Evolutionary conservation across 2,329 filamentous ascomycete species (phyloP).

Genomic region (Hypoxylon rubiginosum): DNA sequence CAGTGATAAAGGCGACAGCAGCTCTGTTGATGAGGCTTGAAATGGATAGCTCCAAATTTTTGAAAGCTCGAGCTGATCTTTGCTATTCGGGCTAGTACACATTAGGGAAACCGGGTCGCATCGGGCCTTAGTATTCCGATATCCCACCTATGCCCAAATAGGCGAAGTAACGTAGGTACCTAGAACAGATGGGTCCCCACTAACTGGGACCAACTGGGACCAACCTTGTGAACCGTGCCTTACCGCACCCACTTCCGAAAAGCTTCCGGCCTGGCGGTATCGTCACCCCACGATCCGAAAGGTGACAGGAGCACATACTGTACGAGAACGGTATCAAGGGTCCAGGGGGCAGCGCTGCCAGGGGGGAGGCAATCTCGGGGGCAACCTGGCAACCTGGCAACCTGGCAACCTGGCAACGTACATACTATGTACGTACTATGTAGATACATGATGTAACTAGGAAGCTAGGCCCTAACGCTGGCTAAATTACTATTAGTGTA

Average conservation of each 20-base stretch:
- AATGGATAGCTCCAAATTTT: conserved; percentile 11
- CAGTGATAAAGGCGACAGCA: neutral
- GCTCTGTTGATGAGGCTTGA: neutral
- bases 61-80: conserved; percentile 12
- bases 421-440: too few species aligned
- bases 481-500: conserved; percentile 37
- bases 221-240: conserved; percentile 18
- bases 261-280: conserved; percentile 26
- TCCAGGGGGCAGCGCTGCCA: too few species aligned
- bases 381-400: neutral
- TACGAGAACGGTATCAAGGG: conserved; percentile 13
- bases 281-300: conserved; percentile 30
- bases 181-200: neutral
- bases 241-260: conserved; percentile 32
- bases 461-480: conserved; percentile 1
- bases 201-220: neutral
- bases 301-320: conserved; percentile 23
- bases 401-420: too few species aligned
- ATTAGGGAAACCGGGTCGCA: conserved; percentile 11
- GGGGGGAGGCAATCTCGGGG: neutral
- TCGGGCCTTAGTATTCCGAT: conserved; percentile 27
- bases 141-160: neutral
- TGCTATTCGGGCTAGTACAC: conserved; percentile 3
- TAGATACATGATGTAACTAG: conserved; percentile 6
- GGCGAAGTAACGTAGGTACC: neutral